phyloP scores from a whole-genome alignment of 306 rosid genomes.

The Sechiopsis laciniata region DNA sequence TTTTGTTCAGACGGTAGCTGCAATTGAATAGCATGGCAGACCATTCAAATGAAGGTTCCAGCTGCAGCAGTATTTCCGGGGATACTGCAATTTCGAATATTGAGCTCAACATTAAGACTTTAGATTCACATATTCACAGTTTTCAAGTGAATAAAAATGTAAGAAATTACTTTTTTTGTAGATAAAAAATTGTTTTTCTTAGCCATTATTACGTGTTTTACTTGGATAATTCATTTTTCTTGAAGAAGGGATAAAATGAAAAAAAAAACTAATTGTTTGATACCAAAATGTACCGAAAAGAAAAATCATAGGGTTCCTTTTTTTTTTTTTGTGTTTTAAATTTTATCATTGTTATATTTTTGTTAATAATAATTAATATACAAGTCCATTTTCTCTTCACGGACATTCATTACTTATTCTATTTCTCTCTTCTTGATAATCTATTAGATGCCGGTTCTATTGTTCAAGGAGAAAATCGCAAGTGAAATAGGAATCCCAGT shows the following conservation, averaged over 20 bases:
- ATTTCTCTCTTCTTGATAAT: too few species aligned
- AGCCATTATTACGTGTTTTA: background rate
- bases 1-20: constrained; percentile 22
- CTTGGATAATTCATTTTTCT: background rate
- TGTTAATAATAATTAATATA: too few species aligned
- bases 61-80: constrained; percentile 29
- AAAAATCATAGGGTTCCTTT: too few species aligned
- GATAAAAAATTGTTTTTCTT: background rate
- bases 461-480: constrained; percentile 84
- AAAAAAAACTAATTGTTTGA: too few species aligned
- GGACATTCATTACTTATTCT: too few species aligned
- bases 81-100: constrained; percentile 51
- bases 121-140: constrained; percentile 64
- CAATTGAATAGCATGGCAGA: constrained; percentile 53
- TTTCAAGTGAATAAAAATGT: constrained; percentile 80
- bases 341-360: too few species aligned
- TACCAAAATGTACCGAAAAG: too few species aligned
- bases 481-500: constrained; percentile 71
- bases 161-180: constrained; percentile 8
- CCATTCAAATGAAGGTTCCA: constrained; percentile 54
- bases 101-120: constrained; percentile 82
- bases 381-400: too few species aligned
- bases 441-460: constrained; percentile 65
- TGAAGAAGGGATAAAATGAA: background rate
- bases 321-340: too few species aligned